These are phyloP conservation scores for Physcomitrellopsis africana DNA, from an alignment of 225 moss, liverwort and hornwort genomes.

Conservation along the genomic window DNA sequence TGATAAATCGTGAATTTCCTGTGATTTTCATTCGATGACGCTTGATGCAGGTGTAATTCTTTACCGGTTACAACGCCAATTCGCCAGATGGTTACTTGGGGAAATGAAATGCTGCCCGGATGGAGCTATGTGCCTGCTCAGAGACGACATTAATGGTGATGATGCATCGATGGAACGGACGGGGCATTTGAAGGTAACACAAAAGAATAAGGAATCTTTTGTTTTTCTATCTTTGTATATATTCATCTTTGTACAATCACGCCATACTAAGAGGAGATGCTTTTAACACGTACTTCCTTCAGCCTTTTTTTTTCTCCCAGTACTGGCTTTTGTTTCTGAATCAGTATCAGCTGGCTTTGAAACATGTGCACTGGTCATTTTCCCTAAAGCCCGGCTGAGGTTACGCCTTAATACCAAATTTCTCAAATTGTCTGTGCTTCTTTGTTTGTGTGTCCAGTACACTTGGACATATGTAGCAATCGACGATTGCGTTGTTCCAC, in stretches of 20 bases:
- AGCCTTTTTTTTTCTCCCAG: neutral
- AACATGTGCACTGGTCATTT: neutral
- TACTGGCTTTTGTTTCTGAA: neutral
- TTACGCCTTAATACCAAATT: neutral
- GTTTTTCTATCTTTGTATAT: neutral
- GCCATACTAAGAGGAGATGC: neutral
- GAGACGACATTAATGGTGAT: slow-evolving; percentile 36
- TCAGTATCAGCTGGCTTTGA: no score
- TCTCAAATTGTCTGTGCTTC: neutral
- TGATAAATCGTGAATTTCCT: neutral
- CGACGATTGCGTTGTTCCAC: slow-evolving; percentile 42
- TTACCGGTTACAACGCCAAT: slow-evolving; percentile 25
- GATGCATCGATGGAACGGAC: slow-evolving; percentile 27
- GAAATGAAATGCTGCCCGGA: slow-evolving; percentile 48
- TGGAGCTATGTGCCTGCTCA: slow-evolving; percentile 44
- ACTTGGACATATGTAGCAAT: slow-evolving; percentile 40
- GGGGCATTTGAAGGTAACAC: slow-evolving; percentile 37
- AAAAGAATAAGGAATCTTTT: neutral
- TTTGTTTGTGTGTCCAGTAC: slow-evolving; percentile 37
- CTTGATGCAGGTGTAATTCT: slow-evolving; percentile 53
- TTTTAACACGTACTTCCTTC: neutral
- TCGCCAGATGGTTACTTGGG: slow-evolving; percentile 40
- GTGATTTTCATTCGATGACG: neutral
- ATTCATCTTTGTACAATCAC: neutral
- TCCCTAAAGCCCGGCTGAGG: neutral